Evolutionary conservation across 2,329 filamentous ascomycete species (phyloP), one percentile per base, ranked within the genome.

Genomic region (Westerdykella ornata): DNA sequence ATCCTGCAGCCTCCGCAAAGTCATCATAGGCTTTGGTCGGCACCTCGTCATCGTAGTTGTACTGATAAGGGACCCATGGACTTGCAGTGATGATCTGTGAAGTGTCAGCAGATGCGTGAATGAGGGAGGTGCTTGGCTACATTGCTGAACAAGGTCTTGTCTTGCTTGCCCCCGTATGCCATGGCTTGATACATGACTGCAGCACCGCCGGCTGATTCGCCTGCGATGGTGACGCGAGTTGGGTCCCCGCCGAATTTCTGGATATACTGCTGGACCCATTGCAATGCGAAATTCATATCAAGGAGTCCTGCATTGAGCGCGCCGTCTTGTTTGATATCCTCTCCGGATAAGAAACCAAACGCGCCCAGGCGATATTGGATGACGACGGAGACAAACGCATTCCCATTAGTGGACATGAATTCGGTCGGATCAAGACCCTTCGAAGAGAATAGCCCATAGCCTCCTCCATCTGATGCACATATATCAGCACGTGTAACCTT

Each of bases 311-410:
- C 77, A 53, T 85, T 85, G 7, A 83, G 67, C 37, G 74, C 70
- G 1, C 80, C 80, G 47, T 78, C 65, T 4, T 65, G 56, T 29
- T 72, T 70, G 8, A 84, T 68, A 20, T 73, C 66, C 30, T 78
- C 71, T 35, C 78, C 73, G 0, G 78, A 74, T 1, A 85, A 68
- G 49, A 84, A 85, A 0, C 81, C 81, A 51, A 76, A 76, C 0
- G 77, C 64, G 0, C 78, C 79, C 5, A 84, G 75, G 5, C 81
- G 73, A 53, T 82, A 82, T 60, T 80, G 79, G 57, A 81, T 80
- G 51, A 75, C 76, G 37, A 81, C 76, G 40, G 77, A 70, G 12
- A 82, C 63, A 36, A 81, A 47, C 57, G 69, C 52, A 18, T 64
- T 64, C 28, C 61, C 58, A 35, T 77, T 78, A n/a, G 68, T 54